Percentiles rank a stretch among this genome's conserved stretches.
phyloP scores from a whole-genome alignment of 2,329 filamentous ascomycete species.

The Aspergillus carbonarius region DNA sequence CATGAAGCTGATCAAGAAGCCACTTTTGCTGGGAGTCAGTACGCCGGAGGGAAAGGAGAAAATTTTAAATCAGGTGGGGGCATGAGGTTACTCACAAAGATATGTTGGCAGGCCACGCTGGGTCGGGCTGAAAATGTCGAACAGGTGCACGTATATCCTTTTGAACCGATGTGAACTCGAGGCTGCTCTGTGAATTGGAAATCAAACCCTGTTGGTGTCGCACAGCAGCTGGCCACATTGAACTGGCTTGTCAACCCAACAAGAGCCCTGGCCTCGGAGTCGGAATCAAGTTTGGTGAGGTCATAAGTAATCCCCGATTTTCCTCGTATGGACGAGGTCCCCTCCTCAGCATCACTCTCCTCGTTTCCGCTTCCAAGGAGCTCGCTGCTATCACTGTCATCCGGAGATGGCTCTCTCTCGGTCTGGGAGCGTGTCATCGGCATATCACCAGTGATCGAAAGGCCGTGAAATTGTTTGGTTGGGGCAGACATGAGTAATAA shows the following conservation, averaged over 20 bases:
- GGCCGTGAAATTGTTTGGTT: slow-evolving; percentile 38
- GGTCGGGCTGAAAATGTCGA: slow-evolving; percentile 30
- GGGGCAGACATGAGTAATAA: slow-evolving; percentile 39
- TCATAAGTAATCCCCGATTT: slow-evolving; percentile 39
- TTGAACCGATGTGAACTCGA: slow-evolving; percentile 32
- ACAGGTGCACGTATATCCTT: slow-evolving; percentile 37
- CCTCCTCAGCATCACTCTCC: slow-evolving; percentile 19
- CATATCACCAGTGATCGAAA: slow-evolving; percentile 41
- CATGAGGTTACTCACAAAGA: slow-evolving; percentile 37
- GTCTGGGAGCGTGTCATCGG: slow-evolving; percentile 29
- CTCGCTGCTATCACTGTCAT: slow-evolving; percentile 11
- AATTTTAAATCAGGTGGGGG: background rate
- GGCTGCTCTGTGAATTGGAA: slow-evolving; percentile 40
- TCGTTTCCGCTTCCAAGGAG: slow-evolving; percentile 11
- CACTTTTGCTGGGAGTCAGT: slow-evolving; percentile 31
- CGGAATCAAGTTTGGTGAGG: slow-evolving; percentile 29
- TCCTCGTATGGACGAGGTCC: slow-evolving; percentile 26
- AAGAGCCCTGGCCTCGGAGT: slow-evolving; percentile 33
- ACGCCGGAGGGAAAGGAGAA: background rate
- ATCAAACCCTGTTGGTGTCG: slow-evolving; percentile 32
- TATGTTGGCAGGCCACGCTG: slow-evolving; percentile 41
- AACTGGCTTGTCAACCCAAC: slow-evolving; percentile 35
- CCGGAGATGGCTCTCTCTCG: slow-evolving; percentile 21
- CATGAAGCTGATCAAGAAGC: slow-evolving; percentile 43
- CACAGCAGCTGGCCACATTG: slow-evolving; percentile 36